Evolutionary conservation across 352 stramenopile species (phyloP), one percentile per base, ranked within the genome.

Genomic region (Globisporangium camurandrum): DNA sequence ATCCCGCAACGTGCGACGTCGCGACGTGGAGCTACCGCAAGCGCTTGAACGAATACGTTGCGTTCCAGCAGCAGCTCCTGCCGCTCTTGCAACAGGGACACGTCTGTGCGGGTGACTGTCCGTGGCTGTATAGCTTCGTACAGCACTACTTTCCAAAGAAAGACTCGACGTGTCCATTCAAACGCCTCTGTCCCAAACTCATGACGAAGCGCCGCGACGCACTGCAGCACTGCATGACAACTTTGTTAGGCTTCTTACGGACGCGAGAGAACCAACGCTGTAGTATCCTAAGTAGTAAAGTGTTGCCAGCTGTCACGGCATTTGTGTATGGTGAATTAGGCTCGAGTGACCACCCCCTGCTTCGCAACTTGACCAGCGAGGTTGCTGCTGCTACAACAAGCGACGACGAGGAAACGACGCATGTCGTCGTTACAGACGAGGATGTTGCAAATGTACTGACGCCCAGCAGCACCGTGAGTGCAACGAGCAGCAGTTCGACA

Each of bases 71-170:
- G 16, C 49, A 48, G 28, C 39, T 55, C 10, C 30, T 55, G 27
- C 19, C 22, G 14, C 40, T 48, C 27, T 24, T 55, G 8, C 28
- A 55, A 22, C 49, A 55, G 20, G 49, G 49, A 8, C 49, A 55
- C 49, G 38, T 31, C 1, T 55, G 49, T 27, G 16, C 20, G 7
- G 51, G 34, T 10, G 55, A 62, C 23, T 62, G 55, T 26, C 55
- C 55, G 44, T 59, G 55, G 55, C 28, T 62, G 12, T 59, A 47
- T 26, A 54, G 23, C n/a, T 62, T 62, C 24, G 20, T 62, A 20
- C 54, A 33, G 48, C 59, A 50, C 33, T 54, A 62, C 36, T 62
- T 62, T 26, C 55, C 55, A 6, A 42, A 31, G 16, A n/a, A n/a
- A n/a, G 4, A 19, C n/a, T 46, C 48, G 48, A 36, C 31, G 36